Percentiles rank a stretch among this genome's conserved stretches.
Evolutionary conservation across 257 asterid genomes (phyloP).

Genomic region (Solanum pinnatisectum): DNA sequence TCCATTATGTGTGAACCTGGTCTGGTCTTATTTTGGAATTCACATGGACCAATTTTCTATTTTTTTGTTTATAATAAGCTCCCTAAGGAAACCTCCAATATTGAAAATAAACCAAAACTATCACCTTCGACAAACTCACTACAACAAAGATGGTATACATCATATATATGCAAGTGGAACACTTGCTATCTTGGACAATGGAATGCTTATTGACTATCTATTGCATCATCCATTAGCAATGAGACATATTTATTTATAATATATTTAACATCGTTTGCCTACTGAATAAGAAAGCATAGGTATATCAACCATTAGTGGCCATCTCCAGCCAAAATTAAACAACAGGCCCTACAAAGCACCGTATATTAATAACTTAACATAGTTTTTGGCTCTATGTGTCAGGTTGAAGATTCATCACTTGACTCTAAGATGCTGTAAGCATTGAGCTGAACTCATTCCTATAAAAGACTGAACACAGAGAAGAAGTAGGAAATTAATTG

Average conservation of each 20-base stretch:
- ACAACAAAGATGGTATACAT: neutral
- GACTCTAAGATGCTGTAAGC: neutral
- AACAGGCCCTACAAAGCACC: neutral
- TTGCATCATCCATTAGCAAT: neutral
- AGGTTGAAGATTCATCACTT: neutral
- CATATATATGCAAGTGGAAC: neutral
- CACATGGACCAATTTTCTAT: neutral
- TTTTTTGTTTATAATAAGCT: neutral
- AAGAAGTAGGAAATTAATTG: neutral
- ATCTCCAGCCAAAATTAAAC: neutral
- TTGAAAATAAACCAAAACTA: neutral
- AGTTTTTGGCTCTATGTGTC: neutral
- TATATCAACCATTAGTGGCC: neutral
- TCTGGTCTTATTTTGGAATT: neutral
- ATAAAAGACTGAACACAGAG: neutral
- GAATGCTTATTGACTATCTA: neutral
- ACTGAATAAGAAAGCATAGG: neutral
- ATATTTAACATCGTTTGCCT: neutral
- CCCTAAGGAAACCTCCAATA: neutral
- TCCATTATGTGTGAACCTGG: neutral
- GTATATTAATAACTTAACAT: neutral
- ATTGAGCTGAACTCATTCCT: neutral
- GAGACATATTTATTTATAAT: neutral
- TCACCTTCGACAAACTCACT: neutral
- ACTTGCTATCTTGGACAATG: neutral